Conservation (phyloP, 768 basidiomycete genomes). For the Mycena epipterygia region DNA sequence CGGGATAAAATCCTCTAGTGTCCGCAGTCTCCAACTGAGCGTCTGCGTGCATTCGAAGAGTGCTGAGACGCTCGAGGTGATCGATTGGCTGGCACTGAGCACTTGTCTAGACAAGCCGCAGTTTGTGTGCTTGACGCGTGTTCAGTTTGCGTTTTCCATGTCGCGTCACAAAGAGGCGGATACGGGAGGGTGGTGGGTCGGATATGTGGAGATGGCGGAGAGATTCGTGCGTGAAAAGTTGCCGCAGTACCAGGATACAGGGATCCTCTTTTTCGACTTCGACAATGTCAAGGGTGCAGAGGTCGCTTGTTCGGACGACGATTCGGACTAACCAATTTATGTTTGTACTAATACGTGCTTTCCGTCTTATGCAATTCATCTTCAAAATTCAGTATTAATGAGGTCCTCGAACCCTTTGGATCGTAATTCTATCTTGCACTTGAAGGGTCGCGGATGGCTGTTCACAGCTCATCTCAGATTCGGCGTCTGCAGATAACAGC, state of each 20-base stretch:
- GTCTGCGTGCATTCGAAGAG: slow-evolving; percentile 9
- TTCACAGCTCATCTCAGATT: neutral
- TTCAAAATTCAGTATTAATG: neutral
- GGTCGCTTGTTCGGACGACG: too few relatives aligned
- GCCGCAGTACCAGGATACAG: slow-evolving; percentile 21
- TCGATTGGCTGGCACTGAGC: slow-evolving; percentile 18
- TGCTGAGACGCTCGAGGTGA: neutral
- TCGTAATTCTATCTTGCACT: slow-evolving; percentile 23
- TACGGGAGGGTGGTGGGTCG: slow-evolving; percentile 3
- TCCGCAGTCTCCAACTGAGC: slow-evolving; percentile 14
- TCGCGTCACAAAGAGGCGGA: slow-evolving; percentile 1
- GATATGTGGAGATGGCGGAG: slow-evolving; percentile 12
- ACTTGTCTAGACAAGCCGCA: slow-evolving; percentile 20
- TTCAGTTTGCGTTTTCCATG: slow-evolving; percentile 17
- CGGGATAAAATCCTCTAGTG: neutral
- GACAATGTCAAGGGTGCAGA: neutral
- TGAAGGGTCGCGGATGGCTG: slow-evolving; percentile 22
- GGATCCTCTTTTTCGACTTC: slow-evolving; percentile 12
- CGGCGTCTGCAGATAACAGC: neutral
- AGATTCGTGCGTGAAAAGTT: slow-evolving; percentile 9
- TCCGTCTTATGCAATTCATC: too few relatives aligned
- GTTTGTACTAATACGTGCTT: too few relatives aligned
- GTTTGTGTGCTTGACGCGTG: slow-evolving; percentile 14
- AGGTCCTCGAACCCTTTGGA: neutral
- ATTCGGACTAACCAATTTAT: too few relatives aligned